Percentiles rank a stretch among this genome's conserved stretches.
Evolutionary conservation across 2,329 filamentous ascomycete species (phyloP).

Genomic region (Berkeleyomyces basicola): DNA sequence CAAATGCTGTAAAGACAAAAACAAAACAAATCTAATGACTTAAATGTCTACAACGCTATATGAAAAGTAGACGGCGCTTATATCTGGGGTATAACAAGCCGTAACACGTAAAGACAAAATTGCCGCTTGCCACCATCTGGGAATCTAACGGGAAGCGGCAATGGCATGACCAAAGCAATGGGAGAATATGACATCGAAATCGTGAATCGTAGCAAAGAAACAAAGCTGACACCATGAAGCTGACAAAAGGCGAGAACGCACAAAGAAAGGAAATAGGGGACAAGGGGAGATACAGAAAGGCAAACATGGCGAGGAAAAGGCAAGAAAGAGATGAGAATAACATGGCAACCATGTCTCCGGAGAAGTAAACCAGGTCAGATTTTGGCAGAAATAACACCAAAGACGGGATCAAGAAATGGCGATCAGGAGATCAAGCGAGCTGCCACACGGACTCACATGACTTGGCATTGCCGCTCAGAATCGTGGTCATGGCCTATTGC

Average conservation of each 20-base stretch:
- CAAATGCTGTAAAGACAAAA: neutral
- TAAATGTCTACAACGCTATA: neutral
- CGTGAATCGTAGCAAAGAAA: neutral
- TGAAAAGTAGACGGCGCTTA: neutral
- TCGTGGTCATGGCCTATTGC: neutral
- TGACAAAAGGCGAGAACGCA: neutral
- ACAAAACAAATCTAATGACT: neutral
- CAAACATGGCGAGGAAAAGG: neutral
- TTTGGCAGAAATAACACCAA: too few relatives aligned
- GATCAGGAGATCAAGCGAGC: neutral
- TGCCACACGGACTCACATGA: conserved; percentile 4
- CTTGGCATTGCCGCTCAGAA: conserved; percentile 8
- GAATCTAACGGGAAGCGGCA: neutral
- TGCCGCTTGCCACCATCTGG: neutral
- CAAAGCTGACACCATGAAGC: neutral
- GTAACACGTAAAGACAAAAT: neutral
- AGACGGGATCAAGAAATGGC: neutral
- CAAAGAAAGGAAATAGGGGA: neutral
- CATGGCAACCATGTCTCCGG: neutral
- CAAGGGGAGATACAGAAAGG: neutral
- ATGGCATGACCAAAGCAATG: neutral
- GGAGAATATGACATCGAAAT: neutral
- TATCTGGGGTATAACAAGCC: neutral
- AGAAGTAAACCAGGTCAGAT: neutral
- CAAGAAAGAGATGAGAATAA: neutral